Percentiles rank a stretch among this genome's conserved stretches.
Evolutionary conservation across 2,329 filamentous ascomycete species (phyloP).

Genomic region (Colletotrichum tabaci): DNA sequence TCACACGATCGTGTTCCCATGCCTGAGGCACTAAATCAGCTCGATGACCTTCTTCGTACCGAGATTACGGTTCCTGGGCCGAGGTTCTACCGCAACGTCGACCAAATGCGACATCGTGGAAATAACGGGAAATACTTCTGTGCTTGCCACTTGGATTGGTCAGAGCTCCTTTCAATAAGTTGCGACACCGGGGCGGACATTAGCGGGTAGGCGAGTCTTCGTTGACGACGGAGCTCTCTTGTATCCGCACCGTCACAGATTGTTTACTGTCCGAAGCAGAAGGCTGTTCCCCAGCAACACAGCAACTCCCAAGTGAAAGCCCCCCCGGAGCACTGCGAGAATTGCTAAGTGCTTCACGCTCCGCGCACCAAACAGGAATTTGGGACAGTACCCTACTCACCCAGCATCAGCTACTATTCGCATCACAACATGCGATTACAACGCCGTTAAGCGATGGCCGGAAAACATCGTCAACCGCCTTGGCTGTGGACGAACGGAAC

Average conservation of each 20-base stretch:
- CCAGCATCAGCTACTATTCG: neutral
- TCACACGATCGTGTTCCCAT: neutral
- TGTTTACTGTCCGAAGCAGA: constrained; percentile 8
- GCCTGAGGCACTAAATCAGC: constrained; percentile 14
- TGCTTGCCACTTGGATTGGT: constrained; percentile 15
- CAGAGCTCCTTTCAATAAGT: constrained; percentile 26
- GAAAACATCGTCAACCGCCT: neutral
- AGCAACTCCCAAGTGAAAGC: neutral
- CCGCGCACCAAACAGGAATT: neutral
- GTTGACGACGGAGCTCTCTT: neutral
- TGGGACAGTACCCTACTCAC: neutral
- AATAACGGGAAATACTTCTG: constrained; percentile 31
- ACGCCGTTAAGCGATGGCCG: constrained; percentile 1
- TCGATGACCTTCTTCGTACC: constrained; percentile 8
- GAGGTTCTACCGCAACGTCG: constrained; percentile 25
- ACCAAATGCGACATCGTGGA: constrained; percentile 19
- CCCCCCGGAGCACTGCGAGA: neutral
- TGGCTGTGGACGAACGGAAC: constrained; percentile 22
- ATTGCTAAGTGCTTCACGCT: neutral
- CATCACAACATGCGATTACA: neutral
- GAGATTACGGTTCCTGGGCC: constrained; percentile 30
- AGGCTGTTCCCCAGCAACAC: constrained; percentile 15
- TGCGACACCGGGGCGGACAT: neutral
- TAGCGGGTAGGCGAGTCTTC: neutral
- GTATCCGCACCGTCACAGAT: neutral